Evolutionary conservation across 371 early-diverging fungal species (phyloP), one percentile per base, ranked within the genome.

Genomic region (Rhizomucor miehei): DNA sequence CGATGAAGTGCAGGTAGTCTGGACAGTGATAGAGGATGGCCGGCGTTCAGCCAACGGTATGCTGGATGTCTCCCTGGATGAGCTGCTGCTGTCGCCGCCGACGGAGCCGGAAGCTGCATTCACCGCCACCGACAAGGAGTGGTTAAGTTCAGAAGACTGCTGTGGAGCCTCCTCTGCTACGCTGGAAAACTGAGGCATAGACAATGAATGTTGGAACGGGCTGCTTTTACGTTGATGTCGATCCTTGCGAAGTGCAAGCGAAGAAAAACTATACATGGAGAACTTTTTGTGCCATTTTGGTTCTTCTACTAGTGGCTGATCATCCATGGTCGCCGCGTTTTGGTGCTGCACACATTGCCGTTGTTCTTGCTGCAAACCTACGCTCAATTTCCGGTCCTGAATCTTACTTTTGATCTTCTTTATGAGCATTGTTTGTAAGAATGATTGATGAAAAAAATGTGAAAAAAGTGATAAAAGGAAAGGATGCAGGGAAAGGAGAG

Each of bases 281-380:
- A 51, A 29, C 51, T 51, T 51, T 41, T 40, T 51, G 21, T 39
- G 51, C 51, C 51, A 51, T 23, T 39, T 48, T 16, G 19, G 19
- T 19, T 3, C 11, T 48, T 14, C 17, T 17, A 8, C 24, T 34
- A 0, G 29, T 10, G 8, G 48, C 16, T 19, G 41, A 3, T 41
- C 6, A 3, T 41, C 41, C 12, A 12, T 12, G 14, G 12, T 41
- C 41, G 24, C 2, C 24, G 24, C 12, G 24, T 2, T 13, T 6
- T 46, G 19, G 11, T 19, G 2, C 39, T 19, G 5, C 14, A 13
- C 38, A 19, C 16, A n/a, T 17, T 39, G 51, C 3, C 25, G 36
- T 39, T 24, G 36, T 41, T 41, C 29, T 29, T 29, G 29, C 8
- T 8, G 29, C 8, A 8, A 8, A 3, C 8, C 29, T 29, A 8